Percentiles rank a stretch among this genome's conserved stretches.
These are phyloP conservation scores for Cymbidium sinense DNA, from an alignment of 106 monocot genomes.

Conservation along the genomic window DNA sequence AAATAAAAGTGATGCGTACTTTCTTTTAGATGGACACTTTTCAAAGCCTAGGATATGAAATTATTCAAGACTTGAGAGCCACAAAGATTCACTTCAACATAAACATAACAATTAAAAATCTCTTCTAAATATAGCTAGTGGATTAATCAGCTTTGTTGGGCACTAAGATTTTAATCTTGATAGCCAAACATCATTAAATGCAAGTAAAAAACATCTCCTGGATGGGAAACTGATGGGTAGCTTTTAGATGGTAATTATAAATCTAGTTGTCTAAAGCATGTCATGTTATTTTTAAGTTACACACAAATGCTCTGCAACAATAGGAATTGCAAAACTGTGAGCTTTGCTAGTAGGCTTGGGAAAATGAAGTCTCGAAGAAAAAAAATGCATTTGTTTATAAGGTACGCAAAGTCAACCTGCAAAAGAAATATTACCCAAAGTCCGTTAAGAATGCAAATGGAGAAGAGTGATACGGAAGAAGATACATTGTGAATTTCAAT, in stretches of 20 bases:
- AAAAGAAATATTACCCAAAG: not conserved
- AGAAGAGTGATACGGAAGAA: not conserved
- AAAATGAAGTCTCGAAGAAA: not conserved
- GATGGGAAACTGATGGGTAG: not conserved
- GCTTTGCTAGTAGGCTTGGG: not conserved
- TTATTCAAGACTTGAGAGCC: not conserved
- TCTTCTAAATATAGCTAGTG: not conserved
- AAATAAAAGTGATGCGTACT: not conserved
- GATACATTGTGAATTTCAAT: not conserved
- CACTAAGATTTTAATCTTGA: not conserved
- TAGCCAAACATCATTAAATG: not conserved
- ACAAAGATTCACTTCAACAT: conserved; percentile 1
- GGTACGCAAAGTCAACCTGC: not conserved
- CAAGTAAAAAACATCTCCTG: not conserved
- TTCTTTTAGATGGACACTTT: not conserved
- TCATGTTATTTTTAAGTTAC: not conserved
- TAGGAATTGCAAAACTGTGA: no score
- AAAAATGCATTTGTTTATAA: not conserved
- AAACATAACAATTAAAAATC: not conserved
- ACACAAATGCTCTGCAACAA: not conserved
- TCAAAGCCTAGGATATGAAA: not conserved
- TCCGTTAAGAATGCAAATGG: no score
- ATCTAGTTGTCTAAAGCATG: not conserved
- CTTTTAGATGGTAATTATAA: not conserved
- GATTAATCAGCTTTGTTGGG: not conserved